These are phyloP conservation scores for Tetrapisispora arboricola DNA, from an alignment of 805 yeast genomes.

Conservation along the genomic window DNA sequence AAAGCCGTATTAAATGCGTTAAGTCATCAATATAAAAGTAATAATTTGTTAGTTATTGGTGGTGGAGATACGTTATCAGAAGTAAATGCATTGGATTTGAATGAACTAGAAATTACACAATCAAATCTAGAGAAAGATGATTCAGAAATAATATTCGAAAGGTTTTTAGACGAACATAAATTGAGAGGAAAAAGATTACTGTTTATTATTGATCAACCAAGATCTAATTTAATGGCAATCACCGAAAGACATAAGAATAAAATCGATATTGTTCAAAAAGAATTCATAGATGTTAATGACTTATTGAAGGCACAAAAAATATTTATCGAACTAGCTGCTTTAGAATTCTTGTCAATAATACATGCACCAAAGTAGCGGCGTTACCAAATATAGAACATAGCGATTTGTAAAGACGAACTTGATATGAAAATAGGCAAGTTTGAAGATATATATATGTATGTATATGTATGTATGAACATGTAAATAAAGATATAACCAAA, in stretches of 20 bases:
- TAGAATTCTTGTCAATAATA: constrained; percentile 45
- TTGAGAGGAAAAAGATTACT: constrained; percentile 42
- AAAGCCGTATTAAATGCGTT: constrained; percentile 74
- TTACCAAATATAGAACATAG: neutral
- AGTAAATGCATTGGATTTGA: constrained; percentile 28
- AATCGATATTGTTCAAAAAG: constrained; percentile 60
- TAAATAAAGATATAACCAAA: no score
- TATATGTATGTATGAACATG: no score
- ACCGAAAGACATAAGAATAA: constrained; percentile 42
- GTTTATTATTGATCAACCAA: constrained; percentile 53
- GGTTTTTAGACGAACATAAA: constrained; percentile 40
- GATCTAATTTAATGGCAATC: constrained; percentile 51
- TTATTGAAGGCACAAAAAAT: constrained; percentile 68
- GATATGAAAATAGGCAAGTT: neutral
- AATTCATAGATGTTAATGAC: constrained; percentile 76
- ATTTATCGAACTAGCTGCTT: constrained; percentile 61
- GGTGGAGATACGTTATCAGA: constrained; percentile 20
- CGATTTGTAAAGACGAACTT: neutral
- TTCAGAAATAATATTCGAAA: constrained; percentile 28
- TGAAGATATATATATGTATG: no score
- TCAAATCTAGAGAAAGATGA: constrained; percentile 14
- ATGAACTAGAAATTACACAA: constrained; percentile 1
- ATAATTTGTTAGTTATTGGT: constrained; percentile 66
- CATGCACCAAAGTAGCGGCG: constrained; percentile 7
- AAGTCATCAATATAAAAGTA: constrained; percentile 67